Evolutionary conservation across 345 rosid species (phyloP).

Genomic region (Hibiscus tridactylites): DNA sequence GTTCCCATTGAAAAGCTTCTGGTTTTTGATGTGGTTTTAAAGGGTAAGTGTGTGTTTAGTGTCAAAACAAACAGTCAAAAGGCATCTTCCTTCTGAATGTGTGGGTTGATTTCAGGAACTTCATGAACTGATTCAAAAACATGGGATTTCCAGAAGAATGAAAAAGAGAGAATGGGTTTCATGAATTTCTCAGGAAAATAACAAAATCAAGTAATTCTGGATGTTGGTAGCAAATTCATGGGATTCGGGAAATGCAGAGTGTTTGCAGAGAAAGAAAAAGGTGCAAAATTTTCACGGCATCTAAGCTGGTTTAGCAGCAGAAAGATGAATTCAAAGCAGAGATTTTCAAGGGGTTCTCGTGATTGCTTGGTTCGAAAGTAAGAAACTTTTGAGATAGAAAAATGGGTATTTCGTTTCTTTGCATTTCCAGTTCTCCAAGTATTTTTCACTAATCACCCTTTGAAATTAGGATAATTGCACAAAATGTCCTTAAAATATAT

Average conservation of each 20-base stretch:
- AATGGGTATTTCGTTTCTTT: not conserved
- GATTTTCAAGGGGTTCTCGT: conserved; percentile 75
- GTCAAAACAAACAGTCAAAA: conserved; percentile 37
- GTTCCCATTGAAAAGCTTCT: conserved; percentile 37
- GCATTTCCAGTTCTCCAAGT: no score
- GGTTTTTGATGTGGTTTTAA: not conserved
- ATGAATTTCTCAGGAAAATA: conserved; percentile 31
- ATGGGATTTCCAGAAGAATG: conserved; percentile 43
- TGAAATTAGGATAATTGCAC: no score
- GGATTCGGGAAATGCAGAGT: conserved; percentile 18
- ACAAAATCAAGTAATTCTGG: not conserved
- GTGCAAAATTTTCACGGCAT: conserved; percentile 22
- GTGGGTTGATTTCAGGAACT: conserved; percentile 86
- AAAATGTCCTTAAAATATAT: no score
- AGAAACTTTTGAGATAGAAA: not conserved
- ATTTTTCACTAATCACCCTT: no score
- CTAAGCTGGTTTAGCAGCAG: conserved; percentile 35
- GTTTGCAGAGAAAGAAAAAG: not conserved
- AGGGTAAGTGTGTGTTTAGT: not conserved
- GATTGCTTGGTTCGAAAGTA: conserved; percentile 61
- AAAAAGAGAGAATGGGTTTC: conserved; percentile 34
- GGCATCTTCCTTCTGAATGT: conserved; percentile 72
- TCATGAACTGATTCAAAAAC: conserved; percentile 97
- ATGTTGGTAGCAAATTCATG: conserved; percentile 4
- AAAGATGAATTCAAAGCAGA: conserved; percentile 57